Conservation (phyloP, 352 stramenopile species). For the Globisporangium polare region DNA sequence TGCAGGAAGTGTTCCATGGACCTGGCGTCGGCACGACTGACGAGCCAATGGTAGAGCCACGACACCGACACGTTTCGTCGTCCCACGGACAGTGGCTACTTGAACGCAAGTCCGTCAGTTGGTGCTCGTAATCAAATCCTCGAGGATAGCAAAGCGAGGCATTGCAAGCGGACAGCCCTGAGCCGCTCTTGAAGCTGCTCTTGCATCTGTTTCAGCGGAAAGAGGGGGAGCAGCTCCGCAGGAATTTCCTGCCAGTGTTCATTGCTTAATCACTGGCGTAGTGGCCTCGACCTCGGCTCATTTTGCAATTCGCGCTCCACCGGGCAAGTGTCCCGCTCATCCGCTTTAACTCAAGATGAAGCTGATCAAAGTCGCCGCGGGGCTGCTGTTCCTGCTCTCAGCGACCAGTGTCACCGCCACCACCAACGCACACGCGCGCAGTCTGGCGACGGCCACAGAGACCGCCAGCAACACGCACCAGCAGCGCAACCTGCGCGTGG, state of each 20-base stretch:
- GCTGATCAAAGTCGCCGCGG: slow-evolving; percentile 3
- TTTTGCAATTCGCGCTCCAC: slow-evolving; percentile 1
- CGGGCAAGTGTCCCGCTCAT: neutral
- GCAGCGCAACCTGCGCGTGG: slow-evolving; percentile 1
- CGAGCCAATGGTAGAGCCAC: neutral
- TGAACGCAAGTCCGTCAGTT: neutral
- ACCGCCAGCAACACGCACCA: neutral
- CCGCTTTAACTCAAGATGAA: neutral
- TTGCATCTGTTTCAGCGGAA: neutral
- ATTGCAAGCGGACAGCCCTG: neutral
- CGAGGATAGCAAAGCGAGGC: neutral
- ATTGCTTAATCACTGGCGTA: neutral
- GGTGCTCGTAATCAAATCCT: neutral
- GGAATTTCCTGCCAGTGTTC: neutral
- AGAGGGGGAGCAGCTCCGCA: neutral
- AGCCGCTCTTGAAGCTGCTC: neutral
- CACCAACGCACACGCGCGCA: neutral
- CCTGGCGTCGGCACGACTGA: too few relatives aligned
- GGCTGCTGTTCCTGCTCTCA: neutral
- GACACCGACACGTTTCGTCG: neutral
- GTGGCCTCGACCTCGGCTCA: too few relatives aligned
- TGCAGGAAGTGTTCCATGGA: too few relatives aligned
- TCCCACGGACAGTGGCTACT: neutral
- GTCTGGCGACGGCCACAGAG: neutral
- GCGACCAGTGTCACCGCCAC: neutral